Percentiles rank a stretch among this genome's conserved stretches.
These are phyloP conservation scores for Yamadazyma scolyti DNA, from an alignment of 805 yeast genomes.

Conservation along the genomic window DNA sequence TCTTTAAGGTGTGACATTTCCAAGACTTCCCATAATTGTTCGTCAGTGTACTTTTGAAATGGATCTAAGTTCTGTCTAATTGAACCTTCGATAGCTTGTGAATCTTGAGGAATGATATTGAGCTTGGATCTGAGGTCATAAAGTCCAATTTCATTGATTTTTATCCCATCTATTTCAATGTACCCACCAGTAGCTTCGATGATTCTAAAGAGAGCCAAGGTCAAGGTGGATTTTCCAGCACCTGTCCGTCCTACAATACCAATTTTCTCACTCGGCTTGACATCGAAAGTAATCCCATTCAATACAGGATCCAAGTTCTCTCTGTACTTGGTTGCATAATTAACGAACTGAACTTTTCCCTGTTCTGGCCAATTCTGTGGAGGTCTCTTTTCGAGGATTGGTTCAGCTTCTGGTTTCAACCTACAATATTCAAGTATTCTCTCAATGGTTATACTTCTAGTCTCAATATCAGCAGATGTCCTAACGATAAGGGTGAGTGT, in stretches of 20 bases:
- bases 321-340: slow-evolving; percentile 41
- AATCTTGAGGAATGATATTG: slow-evolving; percentile 44
- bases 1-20: slow-evolving; percentile 41
- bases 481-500: slow-evolving; percentile 96
- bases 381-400: slow-evolving; percentile 64
- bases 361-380: slow-evolving; percentile 32
- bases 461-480: slow-evolving; percentile 98
- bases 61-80: slow-evolving; percentile 42
- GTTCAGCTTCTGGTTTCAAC: slow-evolving; percentile 84
- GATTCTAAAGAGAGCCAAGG: slow-evolving; percentile 41
- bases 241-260: slow-evolving; percentile 47
- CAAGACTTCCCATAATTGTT: slow-evolving; percentile 39
- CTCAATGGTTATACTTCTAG: slow-evolving; percentile 95
- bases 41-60: slow-evolving; percentile 30
- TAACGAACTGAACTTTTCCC: slow-evolving; percentile 33
- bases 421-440: slow-evolving; percentile 84
- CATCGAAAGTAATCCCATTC: slow-evolving; percentile 32
- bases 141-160: slow-evolving; percentile 35
- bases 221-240: slow-evolving; percentile 44
- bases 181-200: slow-evolving; percentile 37
- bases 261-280: slow-evolving; percentile 37
- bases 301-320: slow-evolving; percentile 43
- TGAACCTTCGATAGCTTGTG: slow-evolving; percentile 43
- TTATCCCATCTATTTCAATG: slow-evolving; percentile 31
- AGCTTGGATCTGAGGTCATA: slow-evolving; percentile 40